Conservation (phyloP, 352 stramenopile species). For the Phytopythium oedochilum region DNA sequence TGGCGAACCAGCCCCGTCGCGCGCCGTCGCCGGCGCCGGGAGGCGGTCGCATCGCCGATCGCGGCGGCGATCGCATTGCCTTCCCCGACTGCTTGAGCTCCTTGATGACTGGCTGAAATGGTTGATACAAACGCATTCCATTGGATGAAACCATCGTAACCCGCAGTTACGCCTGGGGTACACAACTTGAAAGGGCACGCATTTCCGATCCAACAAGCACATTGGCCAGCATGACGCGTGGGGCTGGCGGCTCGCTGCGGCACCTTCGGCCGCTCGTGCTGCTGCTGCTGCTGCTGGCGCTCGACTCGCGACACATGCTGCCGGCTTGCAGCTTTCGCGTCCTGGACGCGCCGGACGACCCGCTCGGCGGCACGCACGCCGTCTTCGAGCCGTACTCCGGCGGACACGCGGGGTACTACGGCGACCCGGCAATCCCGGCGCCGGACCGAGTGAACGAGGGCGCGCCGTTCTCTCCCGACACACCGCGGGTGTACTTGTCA, state of each 20-base stretch:
- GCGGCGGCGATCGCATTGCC: neutral
- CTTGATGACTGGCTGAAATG: too few species aligned
- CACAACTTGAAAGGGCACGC: too few species aligned
- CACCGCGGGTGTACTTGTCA: slow-evolving; percentile 49
- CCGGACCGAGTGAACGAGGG: slow-evolving; percentile 85
- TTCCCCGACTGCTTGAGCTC: too few species aligned
- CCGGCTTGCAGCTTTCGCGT: slow-evolving; percentile 25
- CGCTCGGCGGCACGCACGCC: slow-evolving; percentile 21
- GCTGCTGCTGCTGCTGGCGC: slow-evolving; percentile 5
- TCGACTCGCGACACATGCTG: neutral
- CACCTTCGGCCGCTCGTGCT: too few species aligned
- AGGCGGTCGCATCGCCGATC: neutral
- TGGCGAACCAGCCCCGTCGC: slow-evolving; percentile 48
- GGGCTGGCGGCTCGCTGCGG: too few species aligned
- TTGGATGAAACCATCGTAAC: too few species aligned
- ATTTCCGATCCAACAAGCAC: slow-evolving; percentile 1
- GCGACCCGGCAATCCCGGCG: slow-evolving; percentile 60
- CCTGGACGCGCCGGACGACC: slow-evolving; percentile 28
- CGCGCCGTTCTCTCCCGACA: slow-evolving; percentile 66
- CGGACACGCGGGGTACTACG: slow-evolving; percentile 80
- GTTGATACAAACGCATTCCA: too few species aligned
- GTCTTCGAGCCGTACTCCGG: slow-evolving; percentile 81
- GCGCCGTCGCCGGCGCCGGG: neutral
- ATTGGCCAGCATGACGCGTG: neutral
- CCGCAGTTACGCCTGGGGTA: too few species aligned